These are phyloP conservation scores for Botryotinia globosa DNA, from an alignment of 2,329 filamentous ascomycete genomes.

Conservation along the genomic window DNA sequence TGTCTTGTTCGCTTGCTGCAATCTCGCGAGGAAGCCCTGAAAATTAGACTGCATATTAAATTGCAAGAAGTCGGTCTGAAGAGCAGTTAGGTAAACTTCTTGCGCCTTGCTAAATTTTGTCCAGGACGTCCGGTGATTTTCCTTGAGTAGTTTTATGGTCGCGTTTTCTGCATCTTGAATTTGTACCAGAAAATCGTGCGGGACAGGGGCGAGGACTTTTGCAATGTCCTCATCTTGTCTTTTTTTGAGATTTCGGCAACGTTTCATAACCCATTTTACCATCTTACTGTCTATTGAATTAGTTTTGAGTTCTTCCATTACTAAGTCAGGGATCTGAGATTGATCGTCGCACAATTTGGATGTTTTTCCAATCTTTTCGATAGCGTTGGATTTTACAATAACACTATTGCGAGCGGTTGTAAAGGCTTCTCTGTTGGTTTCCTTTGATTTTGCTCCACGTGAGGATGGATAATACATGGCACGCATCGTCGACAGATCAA, in stretches of 20 bases:
- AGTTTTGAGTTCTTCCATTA: too few species aligned
- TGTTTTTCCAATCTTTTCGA: not conserved
- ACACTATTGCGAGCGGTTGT: not conserved
- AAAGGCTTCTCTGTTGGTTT: not conserved
- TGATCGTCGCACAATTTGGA: not conserved
- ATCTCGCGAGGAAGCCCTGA: not conserved
- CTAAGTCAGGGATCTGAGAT: too few species aligned
- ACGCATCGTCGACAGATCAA: not conserved
- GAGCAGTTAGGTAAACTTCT: not conserved
- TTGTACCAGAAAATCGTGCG: not conserved
- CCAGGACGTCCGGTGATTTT: not conserved
- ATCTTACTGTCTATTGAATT: not conserved
- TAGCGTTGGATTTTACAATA: too few species aligned
- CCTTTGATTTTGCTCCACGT: not conserved
- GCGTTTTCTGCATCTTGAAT: not conserved
- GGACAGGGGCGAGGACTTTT: not conserved
- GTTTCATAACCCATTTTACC: not conserved
- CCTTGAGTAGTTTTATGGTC: not conserved
- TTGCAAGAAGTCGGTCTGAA: not conserved
- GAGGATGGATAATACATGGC: not conserved
- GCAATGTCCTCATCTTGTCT: too few species aligned
- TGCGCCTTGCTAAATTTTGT: not conserved
- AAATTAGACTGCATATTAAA: not conserved
- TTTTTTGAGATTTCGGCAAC: not conserved
- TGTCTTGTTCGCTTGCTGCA: not conserved